phyloP scores from a whole-genome alignment of 371 early-diverging fungal species.

The Saksenaea vasiformis region DNA sequence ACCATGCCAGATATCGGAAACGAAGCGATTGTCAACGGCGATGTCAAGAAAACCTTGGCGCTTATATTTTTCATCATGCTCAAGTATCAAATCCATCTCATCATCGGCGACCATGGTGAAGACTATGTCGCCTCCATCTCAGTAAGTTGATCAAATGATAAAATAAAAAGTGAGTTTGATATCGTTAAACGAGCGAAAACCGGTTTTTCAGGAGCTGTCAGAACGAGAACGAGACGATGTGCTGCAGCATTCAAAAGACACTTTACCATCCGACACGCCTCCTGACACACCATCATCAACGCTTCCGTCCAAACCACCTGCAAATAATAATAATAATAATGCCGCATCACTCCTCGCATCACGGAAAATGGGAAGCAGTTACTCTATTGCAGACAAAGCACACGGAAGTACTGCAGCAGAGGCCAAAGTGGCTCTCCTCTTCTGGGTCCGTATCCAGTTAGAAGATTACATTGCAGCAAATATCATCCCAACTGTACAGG shows the following conservation, averaged over 20 bases:
- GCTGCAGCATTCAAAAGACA: background rate
- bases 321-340: conserved; percentile 9
- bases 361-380: conserved; percentile 12
- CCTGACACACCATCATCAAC: conserved; percentile 12
- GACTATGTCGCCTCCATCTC: background rate
- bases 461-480: conserved; percentile 54
- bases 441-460: conserved; percentile 70
- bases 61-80: conserved; percentile 80
- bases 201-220: conserved; percentile 4
- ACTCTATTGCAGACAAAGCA: conserved; percentile 3
- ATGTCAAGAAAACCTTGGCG: conserved; percentile 80
- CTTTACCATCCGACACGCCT: conserved; percentile 2
- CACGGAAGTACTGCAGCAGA: conserved; percentile 30
- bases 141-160: too few species aligned
- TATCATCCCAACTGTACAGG: conserved; percentile 54
- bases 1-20: conserved; percentile 74
- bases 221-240: conserved; percentile 4
- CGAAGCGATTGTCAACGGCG: conserved; percentile 84
- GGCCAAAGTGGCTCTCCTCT: conserved; percentile 55
- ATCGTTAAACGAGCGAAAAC: background rate
- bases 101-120: background rate
- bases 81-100: conserved; percentile 59
- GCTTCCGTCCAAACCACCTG: conserved; percentile 5
- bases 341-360: conserved; percentile 25
- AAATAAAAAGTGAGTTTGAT: background rate